Base-by-base conservation (phyloP, 2,329 filamentous ascomycete species). In the Fusarium fujikuroi region DNA sequence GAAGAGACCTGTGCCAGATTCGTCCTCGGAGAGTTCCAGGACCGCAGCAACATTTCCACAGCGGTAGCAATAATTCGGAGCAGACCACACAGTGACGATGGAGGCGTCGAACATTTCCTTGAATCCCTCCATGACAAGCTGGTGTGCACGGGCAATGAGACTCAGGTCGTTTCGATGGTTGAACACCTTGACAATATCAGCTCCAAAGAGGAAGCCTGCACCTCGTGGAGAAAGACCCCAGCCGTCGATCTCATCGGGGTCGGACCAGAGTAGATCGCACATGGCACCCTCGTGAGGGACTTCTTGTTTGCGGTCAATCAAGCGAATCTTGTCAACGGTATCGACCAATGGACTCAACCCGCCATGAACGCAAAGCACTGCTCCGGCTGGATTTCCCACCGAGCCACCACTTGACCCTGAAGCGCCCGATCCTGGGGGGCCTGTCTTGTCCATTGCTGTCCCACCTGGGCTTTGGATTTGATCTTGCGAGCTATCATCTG, bases 101-200 rank as follows among this genome's bases (percentile, higher is more conserved):
- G 92, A 94, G 19, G 91, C 92, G 80, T 97, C 94, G 79, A 98
- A 99, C 95, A 98, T 98, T 81, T 98, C 96, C 84, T 98, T 98
- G 83, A 98, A 99, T 1, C 96, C 96, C 81, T 99, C 96, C 96
- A 98, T 99, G 73, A 99, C 96, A 28, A 99, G 90, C 82, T 99
- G 96, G 80, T 99, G 96, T 2, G 96, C 96, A 62, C 96, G 91
- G 23, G 95, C 96, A 74, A 99, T 96, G 59, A 99, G 88, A 28
- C 92, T 94, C 34, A 99, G 88, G 79, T 97, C 94, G 81, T 99
- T 99, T 65, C 91, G 90, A 83, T 98, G 92, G 83, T 98, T 99
- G 85, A 99, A 99, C 73, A 92, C 91, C 78, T 96, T 97, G 78
- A 98, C 95, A 65, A 98, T 98, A 80, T 98, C 95, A 7, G 93